Evolutionary conservation across 1,139 yeast species (phyloP).

Genomic region (Candida smagusa): DNA sequence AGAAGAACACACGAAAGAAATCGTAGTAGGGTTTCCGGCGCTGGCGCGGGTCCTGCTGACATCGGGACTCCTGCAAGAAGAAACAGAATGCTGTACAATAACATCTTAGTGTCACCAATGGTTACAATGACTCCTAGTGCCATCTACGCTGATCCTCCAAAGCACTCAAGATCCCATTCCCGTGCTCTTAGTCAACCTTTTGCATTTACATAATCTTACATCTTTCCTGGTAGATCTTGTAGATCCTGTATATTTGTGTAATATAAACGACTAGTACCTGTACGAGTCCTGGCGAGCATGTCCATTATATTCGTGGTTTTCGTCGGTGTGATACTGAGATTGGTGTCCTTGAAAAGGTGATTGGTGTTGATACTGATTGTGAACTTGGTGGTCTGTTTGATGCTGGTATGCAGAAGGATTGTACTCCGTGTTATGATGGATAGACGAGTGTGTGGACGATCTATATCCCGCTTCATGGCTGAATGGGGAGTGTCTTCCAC

Average conservation of each 20-base stretch:
- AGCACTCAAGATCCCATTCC: constrained; percentile 2
- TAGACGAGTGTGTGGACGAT: too few relatives aligned
- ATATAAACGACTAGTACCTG: neutral
- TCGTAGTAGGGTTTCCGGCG: constrained; percentile 2
- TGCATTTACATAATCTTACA: constrained; percentile 1
- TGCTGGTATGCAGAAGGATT: too few relatives aligned
- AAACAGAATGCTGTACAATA: constrained; percentile 5
- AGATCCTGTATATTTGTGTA: too few relatives aligned
- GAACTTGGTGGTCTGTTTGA: too few relatives aligned
- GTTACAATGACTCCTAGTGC: constrained; percentile 3
- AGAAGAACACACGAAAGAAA: constrained; percentile 2
- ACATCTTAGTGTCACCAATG: constrained; percentile 3
- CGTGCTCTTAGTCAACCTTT: constrained; percentile 3
- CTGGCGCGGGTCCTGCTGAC: constrained; percentile 4
- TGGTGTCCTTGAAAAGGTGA: too few relatives aligned
- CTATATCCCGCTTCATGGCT: too few relatives aligned
- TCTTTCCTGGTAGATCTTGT: too few relatives aligned
- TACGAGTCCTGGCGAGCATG: neutral
- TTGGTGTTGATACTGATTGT: too few relatives aligned
- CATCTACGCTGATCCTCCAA: constrained; percentile 2
- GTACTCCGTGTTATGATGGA: too few relatives aligned
- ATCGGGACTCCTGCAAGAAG: constrained; percentile 3
- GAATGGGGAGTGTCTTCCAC: too few relatives aligned
- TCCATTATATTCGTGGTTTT: too few relatives aligned
- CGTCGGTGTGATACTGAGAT: too few relatives aligned